Evolutionary conservation across 306 rosid species (phyloP).

Genomic region (Rosa lucieae): DNA sequence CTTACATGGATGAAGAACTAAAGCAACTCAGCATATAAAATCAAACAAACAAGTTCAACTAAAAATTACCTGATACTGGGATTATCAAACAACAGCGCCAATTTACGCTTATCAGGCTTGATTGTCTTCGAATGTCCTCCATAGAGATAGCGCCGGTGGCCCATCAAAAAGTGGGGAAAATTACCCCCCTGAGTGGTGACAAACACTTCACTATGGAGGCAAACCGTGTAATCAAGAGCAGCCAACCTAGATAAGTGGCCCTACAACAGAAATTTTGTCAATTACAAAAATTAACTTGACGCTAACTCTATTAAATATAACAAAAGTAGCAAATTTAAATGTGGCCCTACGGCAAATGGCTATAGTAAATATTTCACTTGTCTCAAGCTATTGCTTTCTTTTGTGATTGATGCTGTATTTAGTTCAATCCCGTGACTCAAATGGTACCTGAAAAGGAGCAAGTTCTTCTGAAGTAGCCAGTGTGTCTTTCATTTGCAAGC

Average conservation of each 20-base stretch:
- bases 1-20: constrained; percentile 5
- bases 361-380: constrained; percentile 21
- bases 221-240: constrained; percentile 94
- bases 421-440: constrained; percentile 12
- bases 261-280: constrained; percentile 53
- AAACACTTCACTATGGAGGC: constrained; percentile 94
- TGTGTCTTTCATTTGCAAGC: constrained; percentile 77
- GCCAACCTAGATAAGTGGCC: constrained; percentile 96
- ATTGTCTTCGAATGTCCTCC: constrained; percentile 93
- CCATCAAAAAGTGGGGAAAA: constrained; percentile 97
- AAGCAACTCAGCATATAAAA: background rate
- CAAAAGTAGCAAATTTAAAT: constrained; percentile 42
- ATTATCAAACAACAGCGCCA: constrained; percentile 67
- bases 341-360: background rate
- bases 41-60: background rate
- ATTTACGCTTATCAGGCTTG: constrained; percentile 89
- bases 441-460: constrained; percentile 71
- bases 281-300: constrained; percentile 21
- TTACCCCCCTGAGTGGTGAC: constrained; percentile 98
- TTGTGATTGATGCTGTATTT: constrained; percentile 20
- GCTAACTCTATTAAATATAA: background rate
- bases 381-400: constrained; percentile 13
- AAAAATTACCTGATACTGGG: constrained; percentile 68
- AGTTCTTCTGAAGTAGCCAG: constrained; percentile 82
- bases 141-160: constrained; percentile 78